Evolutionary conservation across 2,329 filamentous ascomycete genomes (phyloP).

Genomic region (Phyllosticta citrichinensis): DNA sequence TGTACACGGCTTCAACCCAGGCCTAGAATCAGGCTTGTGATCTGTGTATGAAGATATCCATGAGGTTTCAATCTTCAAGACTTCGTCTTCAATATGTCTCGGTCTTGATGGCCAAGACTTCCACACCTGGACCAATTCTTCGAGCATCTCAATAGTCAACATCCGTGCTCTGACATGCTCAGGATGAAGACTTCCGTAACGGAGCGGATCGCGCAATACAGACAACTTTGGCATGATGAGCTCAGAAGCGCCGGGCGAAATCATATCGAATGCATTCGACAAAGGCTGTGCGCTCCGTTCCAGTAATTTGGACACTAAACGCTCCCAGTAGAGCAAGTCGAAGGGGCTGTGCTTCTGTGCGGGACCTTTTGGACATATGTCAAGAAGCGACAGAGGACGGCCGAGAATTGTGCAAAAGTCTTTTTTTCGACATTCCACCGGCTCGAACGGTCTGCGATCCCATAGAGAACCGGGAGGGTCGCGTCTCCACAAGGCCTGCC

Average conservation of each 20-base stretch:
- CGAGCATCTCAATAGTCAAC: constrained; percentile 25
- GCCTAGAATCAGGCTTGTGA: too few relatives aligned
- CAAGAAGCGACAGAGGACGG: constrained; percentile 47
- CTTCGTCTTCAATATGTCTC: background rate
- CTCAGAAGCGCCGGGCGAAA: background rate
- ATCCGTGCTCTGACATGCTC: constrained; percentile 21
- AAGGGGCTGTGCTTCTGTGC: constrained; percentile 6
- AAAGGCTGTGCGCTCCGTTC: background rate
- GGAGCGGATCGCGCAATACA: constrained; percentile 20
- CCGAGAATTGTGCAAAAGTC: constrained; percentile 50
- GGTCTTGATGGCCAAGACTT: constrained; percentile 25
- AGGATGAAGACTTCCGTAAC: constrained; percentile 23
- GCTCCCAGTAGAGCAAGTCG: constrained; percentile 8
- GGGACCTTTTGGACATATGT: constrained; percentile 50
- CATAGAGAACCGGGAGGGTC: constrained; percentile 48
- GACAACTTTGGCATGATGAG: constrained; percentile 14
- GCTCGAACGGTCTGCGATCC: constrained; percentile 63
- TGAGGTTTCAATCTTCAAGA: background rate
- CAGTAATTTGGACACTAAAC: background rate
- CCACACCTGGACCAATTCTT: constrained; percentile 22
- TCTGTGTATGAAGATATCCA: too few relatives aligned
- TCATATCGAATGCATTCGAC: background rate
- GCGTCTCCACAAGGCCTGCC: constrained; percentile 24
- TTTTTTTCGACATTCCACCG: constrained; percentile 44
- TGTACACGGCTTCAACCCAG: too few relatives aligned